Evolutionary conservation across 768 basidiomycete species (phyloP), one percentile per base, ranked within the genome.

Genomic region (Boletus subparvulus): DNA sequence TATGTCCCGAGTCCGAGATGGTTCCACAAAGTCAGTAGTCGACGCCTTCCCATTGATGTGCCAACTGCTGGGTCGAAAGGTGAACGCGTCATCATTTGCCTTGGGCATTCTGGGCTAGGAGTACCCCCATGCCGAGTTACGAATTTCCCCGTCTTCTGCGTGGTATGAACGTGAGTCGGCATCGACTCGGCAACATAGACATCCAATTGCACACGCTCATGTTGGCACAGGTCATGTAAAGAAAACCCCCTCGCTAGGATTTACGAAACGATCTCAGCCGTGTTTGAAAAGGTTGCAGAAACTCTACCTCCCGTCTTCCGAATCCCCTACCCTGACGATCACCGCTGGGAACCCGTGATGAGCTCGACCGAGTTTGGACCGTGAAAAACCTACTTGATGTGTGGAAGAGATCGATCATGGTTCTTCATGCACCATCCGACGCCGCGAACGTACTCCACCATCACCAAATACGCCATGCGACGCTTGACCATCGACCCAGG

Each of bases 1-100:
- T 94, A 90, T 69, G 73, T 94, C 49, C 77, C 97, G 19, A 81
- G 81, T 8, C 93, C 94, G n/a, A 80, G 96, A 52, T 98, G 94
- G 94, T 98, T 98, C 69, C 96, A 98, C 70, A 98, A 98, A 77
- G 90, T 90, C 65, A 50, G 67, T 59, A n/a, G 8, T 30, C 36
- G 8, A 58, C 30, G 16, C n/a, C 30, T 37, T 54, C 43, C 32
- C 45, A 43, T 45, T 24, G 41, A 51, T 26, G 41, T 65, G 50
- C 61, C 28, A 42, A 39, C 55, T 71, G 26, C 71, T 52, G 44
- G 10, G 30, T 32, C 12, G 47, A 4, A 56, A 92, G 90, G 82
- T 93, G 64, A 94, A 94, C 61, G 92, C 93, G 1, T 89, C 92
- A 64, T 82, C 62, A n/a, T 61, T 44, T 36, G 13, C 28, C 32